These are phyloP conservation scores for Diaporthe sp. DNA, from an alignment of 2,329 filamentous ascomycete species.

Conservation along the genomic window DNA sequence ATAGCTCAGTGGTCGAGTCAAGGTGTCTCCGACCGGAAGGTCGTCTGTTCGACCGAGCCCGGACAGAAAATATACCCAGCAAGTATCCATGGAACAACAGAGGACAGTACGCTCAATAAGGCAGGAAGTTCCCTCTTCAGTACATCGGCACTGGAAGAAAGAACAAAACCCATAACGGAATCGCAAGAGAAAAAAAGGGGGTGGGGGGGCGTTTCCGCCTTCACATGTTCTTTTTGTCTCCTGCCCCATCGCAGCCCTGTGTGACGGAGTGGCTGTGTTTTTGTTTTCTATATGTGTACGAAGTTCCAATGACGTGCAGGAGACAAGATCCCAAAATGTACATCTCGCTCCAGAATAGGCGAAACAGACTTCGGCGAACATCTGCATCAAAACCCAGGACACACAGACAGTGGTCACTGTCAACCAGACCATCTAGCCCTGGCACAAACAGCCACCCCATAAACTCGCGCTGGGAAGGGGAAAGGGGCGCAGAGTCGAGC, in stretches of 20 bases:
- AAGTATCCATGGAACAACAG: neutral
- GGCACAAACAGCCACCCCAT: neutral
- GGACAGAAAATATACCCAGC: neutral
- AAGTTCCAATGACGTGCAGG: neutral
- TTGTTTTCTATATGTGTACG: neutral
- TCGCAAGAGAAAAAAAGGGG: neutral
- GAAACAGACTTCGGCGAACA: neutral
- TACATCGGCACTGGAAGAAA: neutral
- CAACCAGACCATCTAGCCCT: neutral
- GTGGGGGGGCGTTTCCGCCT: neutral
- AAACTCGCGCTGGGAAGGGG: neutral
- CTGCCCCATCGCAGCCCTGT: neutral
- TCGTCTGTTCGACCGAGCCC: slow-evolving; percentile 6
- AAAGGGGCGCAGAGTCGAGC: neutral
- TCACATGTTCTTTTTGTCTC: neutral
- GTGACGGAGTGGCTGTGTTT: neutral
- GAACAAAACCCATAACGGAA: neutral
- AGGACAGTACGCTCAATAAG: slow-evolving; percentile 8
- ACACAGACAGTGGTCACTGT: too few relatives aligned
- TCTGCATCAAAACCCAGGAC: neutral
- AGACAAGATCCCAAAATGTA: neutral
- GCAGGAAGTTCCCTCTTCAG: neutral
- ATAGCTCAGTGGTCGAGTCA: neutral
- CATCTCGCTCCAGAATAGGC: neutral
- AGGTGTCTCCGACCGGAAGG: neutral